Conservation (phyloP, 225 moss, liverwort and hornwort species). For the Polytrichum commune region DNA sequence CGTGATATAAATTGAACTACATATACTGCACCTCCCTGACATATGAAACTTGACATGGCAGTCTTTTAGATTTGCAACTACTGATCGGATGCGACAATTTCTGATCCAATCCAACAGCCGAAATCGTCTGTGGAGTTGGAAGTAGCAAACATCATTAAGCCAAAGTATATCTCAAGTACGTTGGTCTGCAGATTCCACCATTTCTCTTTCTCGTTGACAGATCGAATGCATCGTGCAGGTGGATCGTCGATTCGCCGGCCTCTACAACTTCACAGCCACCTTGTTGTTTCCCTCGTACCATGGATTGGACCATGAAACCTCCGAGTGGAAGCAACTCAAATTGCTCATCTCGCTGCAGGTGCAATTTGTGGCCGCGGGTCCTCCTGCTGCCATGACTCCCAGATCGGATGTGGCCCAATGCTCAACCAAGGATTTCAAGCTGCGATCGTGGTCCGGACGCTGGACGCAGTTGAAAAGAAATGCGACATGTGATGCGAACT, state of each 20-base stretch:
- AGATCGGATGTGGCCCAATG: conserved; percentile 14
- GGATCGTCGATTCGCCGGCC: conserved; percentile 6
- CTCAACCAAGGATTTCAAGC: conserved; percentile 25
- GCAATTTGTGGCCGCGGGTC: conserved; percentile 14
- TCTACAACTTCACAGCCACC: conserved; percentile 25
- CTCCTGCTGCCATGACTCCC: background rate
- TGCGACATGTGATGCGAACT: conserved; percentile 17
- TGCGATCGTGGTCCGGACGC: conserved; percentile 44
- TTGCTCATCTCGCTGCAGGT: conserved; percentile 19
- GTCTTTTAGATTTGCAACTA: too few relatives aligned
- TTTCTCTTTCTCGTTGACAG: too few relatives aligned
- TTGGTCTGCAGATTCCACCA: too few relatives aligned
- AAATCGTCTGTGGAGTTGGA: too few relatives aligned
- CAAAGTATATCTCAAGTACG: too few relatives aligned
- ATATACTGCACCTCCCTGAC: too few relatives aligned
- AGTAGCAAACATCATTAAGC: too few relatives aligned
- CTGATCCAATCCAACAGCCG: too few relatives aligned
- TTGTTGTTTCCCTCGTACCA: conserved; percentile 38
- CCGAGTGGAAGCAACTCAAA: conserved; percentile 27
- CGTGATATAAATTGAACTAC: too few relatives aligned
- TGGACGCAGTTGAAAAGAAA: conserved; percentile 39
- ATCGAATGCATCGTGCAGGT: too few relatives aligned
- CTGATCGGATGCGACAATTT: too few relatives aligned
- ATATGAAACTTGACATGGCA: too few relatives aligned
- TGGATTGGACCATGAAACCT: conserved; percentile 20